Evolutionary conservation across 352 stramenopile species (phyloP).

Genomic region (Thraustochytrium sp.): DNA sequence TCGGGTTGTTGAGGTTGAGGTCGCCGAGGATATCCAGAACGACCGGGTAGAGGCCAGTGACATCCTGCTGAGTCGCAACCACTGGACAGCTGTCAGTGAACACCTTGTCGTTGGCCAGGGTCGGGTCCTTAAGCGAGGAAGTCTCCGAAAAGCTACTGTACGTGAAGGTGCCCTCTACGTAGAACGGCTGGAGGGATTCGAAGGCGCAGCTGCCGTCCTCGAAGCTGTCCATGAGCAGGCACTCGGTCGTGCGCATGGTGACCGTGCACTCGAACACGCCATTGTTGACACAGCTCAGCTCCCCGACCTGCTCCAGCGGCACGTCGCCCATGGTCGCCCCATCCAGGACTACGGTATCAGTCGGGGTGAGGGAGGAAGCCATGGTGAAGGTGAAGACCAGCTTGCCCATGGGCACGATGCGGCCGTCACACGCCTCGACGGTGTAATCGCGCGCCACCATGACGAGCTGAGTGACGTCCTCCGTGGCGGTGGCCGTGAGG

Average conservation of each 20-base stretch:
- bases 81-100: no score
- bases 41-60: no score
- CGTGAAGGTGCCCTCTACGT: no score
- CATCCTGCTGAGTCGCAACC: no score
- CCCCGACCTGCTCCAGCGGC: no score
- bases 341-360: not conserved
- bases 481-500: not conserved
- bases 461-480: not conserved
- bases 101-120: no score
- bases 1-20: not conserved
- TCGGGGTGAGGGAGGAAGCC: not conserved
- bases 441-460: not conserved
- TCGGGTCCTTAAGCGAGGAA: no score
- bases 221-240: not conserved
- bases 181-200: no score
- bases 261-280: not conserved
- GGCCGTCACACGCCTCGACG: not conserved
- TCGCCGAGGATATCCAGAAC: no score
- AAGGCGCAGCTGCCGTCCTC: not conserved
- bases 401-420: not conserved
- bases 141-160: no score
- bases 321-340: not conserved
- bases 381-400: not conserved
- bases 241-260: not conserved
- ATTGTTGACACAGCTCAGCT: no score